phyloP scores from a whole-genome alignment of 208 protist genomes.

The Naegleria fowleri region DNA sequence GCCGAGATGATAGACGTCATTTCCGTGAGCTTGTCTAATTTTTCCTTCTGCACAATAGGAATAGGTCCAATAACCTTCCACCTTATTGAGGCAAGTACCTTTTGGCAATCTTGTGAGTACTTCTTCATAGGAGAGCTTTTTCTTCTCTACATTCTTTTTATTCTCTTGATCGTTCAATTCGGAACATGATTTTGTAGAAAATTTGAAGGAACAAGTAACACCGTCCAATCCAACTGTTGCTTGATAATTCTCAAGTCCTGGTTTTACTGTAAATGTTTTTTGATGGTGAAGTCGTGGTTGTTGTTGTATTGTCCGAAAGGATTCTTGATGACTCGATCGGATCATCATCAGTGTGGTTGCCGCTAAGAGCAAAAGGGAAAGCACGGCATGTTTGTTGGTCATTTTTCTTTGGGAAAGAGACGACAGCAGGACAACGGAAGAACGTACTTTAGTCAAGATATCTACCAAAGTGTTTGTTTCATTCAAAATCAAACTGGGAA shows the following conservation, averaged over 20 bases:
- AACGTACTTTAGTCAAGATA: no score
- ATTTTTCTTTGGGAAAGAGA: no score
- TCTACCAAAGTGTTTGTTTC: no score
- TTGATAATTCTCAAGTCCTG: neutral
- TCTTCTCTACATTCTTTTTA: neutral
- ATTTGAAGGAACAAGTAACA: neutral
- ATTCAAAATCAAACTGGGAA: no score
- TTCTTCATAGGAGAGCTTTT: neutral
- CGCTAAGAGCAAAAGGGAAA: neutral
- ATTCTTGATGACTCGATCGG: neutral
- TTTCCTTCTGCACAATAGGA: neutral
- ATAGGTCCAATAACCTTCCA: constrained; percentile 15
- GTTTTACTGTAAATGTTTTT: constrained; percentile 7
- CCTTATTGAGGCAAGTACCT: neutral
- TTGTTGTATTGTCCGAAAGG: neutral
- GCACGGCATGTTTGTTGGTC: neutral
- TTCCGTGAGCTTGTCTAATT: neutral
- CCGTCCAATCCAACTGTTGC: neutral
- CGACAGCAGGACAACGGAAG: no score
- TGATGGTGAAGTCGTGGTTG: neutral
- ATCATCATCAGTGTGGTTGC: neutral
- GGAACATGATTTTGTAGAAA: neutral
- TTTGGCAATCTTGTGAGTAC: neutral
- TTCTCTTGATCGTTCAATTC: neutral
- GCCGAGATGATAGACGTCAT: neutral